Evolutionary conservation across 202 grass and related monocot genomes (phyloP), one percentile per base, ranked within the genome.

Genomic region (Dendrocalamus latiflorus): DNA sequence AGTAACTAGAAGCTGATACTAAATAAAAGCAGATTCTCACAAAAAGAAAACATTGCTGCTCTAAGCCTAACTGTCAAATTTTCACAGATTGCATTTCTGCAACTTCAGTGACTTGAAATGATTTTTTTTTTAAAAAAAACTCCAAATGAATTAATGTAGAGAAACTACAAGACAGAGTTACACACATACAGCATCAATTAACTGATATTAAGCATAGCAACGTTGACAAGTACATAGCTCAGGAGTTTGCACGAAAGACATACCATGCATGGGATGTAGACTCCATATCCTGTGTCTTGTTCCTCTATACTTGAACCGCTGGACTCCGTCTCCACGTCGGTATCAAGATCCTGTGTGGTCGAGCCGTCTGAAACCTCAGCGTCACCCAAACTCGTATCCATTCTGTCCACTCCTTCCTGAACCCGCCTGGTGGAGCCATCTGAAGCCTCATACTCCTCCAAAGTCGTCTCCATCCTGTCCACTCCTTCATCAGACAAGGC

Each of bases 241-340:
- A 79, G 38, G 65, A 76, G 41, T 79, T 55, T 65, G 79, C 45
- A 55, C 14, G n/a, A 36, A 72, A 80, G 68, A 88, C 51, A 65
- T 97, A 97, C 94, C 89, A 73, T 69, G 43, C 56, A 55, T 22
- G 81, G 76, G 65, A 64, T 84, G 67, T 86, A 64, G 69, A 82
- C 77, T 54, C 66, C 50, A 54, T 87, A 88, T 57, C 70, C 75
- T 36, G 84, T 14, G 17, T 74, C 75, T 47, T 88, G 91, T 69
- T 99, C 91, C 65, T 92, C 93, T 83, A 60, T 50, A 64, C 82
- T 93, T 53, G 91, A 96, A 68, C 76, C 39, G 86, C 88, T 92
- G 5, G 88, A 91, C 78, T 86, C 91, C 9, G 89, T 86, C 82
- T 91, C 90, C 4, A 78, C 76, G 49, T 93, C 91, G 0, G 82